Percentiles rank a stretch among this genome's conserved stretches.
Evolutionary conservation across 108 stramenopile genomes (phyloP).

Genomic region (Nannochloropsis oceanica): DNA sequence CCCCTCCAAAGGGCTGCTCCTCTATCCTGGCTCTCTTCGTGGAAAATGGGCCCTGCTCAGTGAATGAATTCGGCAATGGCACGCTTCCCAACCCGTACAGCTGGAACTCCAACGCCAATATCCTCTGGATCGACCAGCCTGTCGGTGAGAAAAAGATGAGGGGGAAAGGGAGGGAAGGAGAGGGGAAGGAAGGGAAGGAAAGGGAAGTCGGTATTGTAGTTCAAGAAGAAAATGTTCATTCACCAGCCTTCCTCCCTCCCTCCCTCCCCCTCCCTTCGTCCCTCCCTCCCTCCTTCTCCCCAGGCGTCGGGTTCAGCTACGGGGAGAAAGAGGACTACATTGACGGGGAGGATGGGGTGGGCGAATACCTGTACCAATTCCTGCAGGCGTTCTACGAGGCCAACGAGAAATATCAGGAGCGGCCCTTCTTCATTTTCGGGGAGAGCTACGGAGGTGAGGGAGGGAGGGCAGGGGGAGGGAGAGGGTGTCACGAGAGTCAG

Average conservation of each 20-base stretch:
- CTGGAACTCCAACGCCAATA: slow-evolving; percentile 79
- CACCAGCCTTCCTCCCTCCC: no score
- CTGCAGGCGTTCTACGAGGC: slow-evolving; percentile 68
- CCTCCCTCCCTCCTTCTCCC: not conserved
- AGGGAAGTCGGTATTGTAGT: no score
- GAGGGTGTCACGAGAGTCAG: not conserved
- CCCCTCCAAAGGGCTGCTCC: slow-evolving; percentile 38
- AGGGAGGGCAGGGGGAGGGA: not conserved
- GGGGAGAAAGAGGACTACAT: slow-evolving; percentile 58
- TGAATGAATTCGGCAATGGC: not conserved
- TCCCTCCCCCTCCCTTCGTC: no score
- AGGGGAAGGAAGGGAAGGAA: not conserved
- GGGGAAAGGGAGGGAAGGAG: not conserved
- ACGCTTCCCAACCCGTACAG: not conserved
- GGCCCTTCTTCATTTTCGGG: slow-evolving; percentile 39
- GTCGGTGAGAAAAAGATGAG: slow-evolving; percentile 27
- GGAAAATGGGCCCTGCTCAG: slow-evolving; percentile 59
- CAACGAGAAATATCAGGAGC: slow-evolving; percentile 55
- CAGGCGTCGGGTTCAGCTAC: slow-evolving; percentile 85
- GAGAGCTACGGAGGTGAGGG: slow-evolving; percentile 59
- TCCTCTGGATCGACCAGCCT: slow-evolving; percentile 93
- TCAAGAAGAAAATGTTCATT: no score
- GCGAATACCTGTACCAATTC: slow-evolving; percentile 85
- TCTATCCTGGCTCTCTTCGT: slow-evolving; percentile 68
- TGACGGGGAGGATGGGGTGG: slow-evolving; percentile 60